Evolutionary conservation across 2,329 filamentous ascomycete species (phyloP).

Genomic region (Sarocladium strictum): DNA sequence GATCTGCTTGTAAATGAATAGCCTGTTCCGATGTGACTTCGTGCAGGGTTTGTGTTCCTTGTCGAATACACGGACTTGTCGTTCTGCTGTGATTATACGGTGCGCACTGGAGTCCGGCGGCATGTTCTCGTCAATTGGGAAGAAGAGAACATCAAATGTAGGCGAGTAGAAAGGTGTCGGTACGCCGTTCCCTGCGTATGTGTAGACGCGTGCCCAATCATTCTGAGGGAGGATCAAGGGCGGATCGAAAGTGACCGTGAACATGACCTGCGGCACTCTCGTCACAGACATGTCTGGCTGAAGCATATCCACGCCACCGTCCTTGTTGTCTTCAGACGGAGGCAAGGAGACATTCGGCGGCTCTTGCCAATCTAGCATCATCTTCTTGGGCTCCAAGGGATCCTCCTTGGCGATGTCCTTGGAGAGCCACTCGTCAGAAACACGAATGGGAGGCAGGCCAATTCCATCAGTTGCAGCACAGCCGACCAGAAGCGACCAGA

Average conservation of each 20-base stretch:
- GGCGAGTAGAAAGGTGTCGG: constrained; percentile 31
- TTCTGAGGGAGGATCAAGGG: constrained; percentile 63
- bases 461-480: constrained; percentile 46
- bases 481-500: constrained; percentile 64
- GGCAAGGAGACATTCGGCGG: constrained; percentile 59
- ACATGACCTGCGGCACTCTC: constrained; percentile 65
- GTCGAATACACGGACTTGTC: constrained; percentile 37
- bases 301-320: constrained; percentile 47
- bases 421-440: constrained; percentile 71
- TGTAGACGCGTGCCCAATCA: constrained; percentile 57
- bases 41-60: constrained; percentile 21
- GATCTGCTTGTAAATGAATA: constrained; percentile 68
- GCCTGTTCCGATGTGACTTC: constrained; percentile 48
- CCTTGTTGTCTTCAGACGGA: constrained; percentile 37
- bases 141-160: constrained; percentile 52
- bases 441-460: constrained; percentile 55
- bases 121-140: constrained; percentile 45
- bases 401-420: constrained; percentile 55
- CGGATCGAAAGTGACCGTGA: constrained; percentile 69
- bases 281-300: constrained; percentile 37
- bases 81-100: constrained; percentile 46
- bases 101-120: constrained; percentile 52
- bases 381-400: constrained; percentile 32
- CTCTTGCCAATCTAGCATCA: constrained; percentile 64
- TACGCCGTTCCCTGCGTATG: constrained; percentile 43